Conservation (phyloP, 306 rosid species). For the barrel medic (Medicago truncatula) region DNA sequence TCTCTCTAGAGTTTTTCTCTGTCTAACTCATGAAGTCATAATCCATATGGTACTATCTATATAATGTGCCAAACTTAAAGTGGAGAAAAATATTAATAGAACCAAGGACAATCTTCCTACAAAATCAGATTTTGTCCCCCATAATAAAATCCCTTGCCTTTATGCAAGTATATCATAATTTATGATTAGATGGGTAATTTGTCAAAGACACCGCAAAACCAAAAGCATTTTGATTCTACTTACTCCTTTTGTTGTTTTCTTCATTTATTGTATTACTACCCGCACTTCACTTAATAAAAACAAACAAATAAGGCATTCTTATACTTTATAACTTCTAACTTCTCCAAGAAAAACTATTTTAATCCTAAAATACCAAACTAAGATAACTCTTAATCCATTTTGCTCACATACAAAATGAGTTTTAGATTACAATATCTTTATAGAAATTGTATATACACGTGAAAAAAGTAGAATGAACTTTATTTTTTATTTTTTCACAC, state of each 20-base stretch:
- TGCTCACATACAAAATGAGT: constrained; percentile 17
- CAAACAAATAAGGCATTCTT: constrained; percentile 35
- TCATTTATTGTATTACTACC: constrained; percentile 30
- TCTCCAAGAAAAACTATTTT: constrained; percentile 28
- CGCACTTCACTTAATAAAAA: constrained; percentile 41
- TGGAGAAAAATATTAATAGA: constrained; percentile 40
- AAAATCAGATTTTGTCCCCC: constrained; percentile 82
- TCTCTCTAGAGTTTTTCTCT: constrained; percentile 44
- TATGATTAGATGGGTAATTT: constrained; percentile 50
- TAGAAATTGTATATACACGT: constrained; percentile 55
- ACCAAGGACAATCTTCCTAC: constrained; percentile 67
- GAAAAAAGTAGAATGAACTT: constrained; percentile 65
- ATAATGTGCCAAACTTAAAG: constrained; percentile 55
- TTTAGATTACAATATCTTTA: constrained; percentile 41
- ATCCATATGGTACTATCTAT: constrained; percentile 50
- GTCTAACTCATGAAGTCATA: constrained; percentile 62
- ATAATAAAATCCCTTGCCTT: constrained; percentile 66
- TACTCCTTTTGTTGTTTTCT: constrained; percentile 37
- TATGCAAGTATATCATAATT: constrained; percentile 45
- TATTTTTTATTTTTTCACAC: constrained; percentile 43
- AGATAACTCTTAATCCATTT: constrained; percentile 33
- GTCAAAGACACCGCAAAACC: constrained; percentile 54
- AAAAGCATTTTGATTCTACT: constrained; percentile 41
- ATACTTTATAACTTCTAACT: constrained; percentile 15
- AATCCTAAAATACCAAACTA: constrained; percentile 38